Percentiles rank a stretch among this genome's conserved stretches.
Conservation (phyloP, 495 filamentous ascomycete genomes). For the Acidiella bohemica region DNA sequence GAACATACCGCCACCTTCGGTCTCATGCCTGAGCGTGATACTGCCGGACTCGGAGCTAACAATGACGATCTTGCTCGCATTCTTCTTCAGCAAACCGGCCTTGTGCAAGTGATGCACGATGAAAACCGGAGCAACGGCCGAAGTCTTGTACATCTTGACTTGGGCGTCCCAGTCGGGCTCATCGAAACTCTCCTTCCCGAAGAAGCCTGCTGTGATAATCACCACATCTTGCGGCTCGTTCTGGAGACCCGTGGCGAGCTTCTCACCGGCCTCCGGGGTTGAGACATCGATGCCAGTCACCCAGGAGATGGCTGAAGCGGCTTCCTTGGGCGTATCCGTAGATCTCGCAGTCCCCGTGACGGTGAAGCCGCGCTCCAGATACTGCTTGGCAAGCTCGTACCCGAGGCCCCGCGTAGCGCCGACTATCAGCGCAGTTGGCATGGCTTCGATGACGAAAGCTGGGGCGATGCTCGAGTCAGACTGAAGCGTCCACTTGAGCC, state of each 20-base stretch:
- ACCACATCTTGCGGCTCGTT: conserved; percentile 36
- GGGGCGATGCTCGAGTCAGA: no score
- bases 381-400: conserved; percentile 44
- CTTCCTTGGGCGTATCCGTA: conserved; percentile 2
- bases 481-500: no score
- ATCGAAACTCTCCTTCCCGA: conserved; percentile 48
- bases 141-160: conserved; percentile 57
- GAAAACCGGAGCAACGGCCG: conserved; percentile 52
- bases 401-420: conserved; percentile 57
- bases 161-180: conserved; percentile 53
- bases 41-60: conserved; percentile 56
- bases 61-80: conserved; percentile 46
- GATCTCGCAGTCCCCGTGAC: conserved; percentile 48
- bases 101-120: conserved; percentile 48
- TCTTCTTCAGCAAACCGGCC: conserved; percentile 34
- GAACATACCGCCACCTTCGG: conserved; percentile 58
- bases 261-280: conserved; percentile 19
- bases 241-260: conserved; percentile 26
- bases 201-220: conserved; percentile 57
- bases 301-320: conserved; percentile 24
- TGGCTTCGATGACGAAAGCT: no score
- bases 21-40: conserved; percentile 51
- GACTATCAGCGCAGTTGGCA: conserved; percentile 45
- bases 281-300: conserved; percentile 33
- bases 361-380: conserved; percentile 35